Evolutionary conservation across 2,329 filamentous ascomycete species (phyloP), one percentile per base, ranked within the genome.

Genomic region (Monosporascus sp.): DNA sequence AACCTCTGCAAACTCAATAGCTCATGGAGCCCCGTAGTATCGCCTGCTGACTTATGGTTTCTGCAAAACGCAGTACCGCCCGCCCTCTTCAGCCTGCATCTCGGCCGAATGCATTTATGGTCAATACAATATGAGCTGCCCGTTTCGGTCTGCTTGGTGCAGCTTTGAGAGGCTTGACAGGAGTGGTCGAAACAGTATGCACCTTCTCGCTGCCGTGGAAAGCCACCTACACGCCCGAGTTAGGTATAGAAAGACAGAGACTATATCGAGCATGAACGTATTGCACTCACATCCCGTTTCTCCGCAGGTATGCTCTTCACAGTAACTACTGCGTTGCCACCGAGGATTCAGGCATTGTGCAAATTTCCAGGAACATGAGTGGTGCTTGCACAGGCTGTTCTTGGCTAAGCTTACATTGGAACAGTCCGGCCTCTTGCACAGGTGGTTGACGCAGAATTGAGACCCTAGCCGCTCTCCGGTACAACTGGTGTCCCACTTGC

Each of bases 171-270:
- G 7, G 52, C 58, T 24, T 56, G 58, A 24, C 58, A 60, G 20
- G 58, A 60, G 48, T 60, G 58, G 24, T 60, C 58, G 15, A 48
- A n/a, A 37, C 58, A 60, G 46, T 60, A 60, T 7, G 58, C 56
- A 35, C 58, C 58, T 9, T 50, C 56, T 11, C 54, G 28, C 14
- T 47, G 15, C 11, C 56, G 54, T 3, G 58, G 37, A 14, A 58
- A 58, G 9, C 56, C 58, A n/a, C 28, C 28, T 31, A 11, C 28
- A 31, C 28, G 28, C 28, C 28, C 28, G 28, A 31, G 28, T 31
- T 11, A 31, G 28, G 3, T 31, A 31, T 31, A 9, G 8, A 28
- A 31, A 31, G 28, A 11, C 11, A 11, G 28, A 31, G 28, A 31
- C 9, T 11, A 31, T 31, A 31, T 11, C 3, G 28, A 31, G 9